phyloP scores from a whole-genome alignment of 345 rosid genomes.

The Hevea brasiliensis region DNA sequence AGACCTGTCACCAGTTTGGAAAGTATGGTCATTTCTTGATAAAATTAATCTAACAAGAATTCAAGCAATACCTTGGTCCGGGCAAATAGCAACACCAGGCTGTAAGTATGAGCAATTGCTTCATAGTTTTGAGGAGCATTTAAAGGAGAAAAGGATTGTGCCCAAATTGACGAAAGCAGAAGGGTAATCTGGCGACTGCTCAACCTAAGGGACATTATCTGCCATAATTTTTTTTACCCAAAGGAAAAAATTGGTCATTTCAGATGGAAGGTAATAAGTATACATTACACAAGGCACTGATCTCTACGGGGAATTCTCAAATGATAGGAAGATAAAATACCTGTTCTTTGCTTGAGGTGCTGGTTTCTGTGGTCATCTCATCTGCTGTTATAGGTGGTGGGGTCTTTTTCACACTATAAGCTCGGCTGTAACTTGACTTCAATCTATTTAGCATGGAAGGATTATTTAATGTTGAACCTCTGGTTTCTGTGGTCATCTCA shows the following conservation, averaged over 20 bases:
- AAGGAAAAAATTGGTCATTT: constrained; percentile 6
- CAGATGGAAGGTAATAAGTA: constrained; percentile 3
- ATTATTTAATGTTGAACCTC: constrained; percentile 31
- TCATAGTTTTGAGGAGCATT: constrained; percentile 69
- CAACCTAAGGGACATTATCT: constrained; percentile 55
- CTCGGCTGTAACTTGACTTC: constrained; percentile 54
- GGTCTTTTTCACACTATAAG: constrained; percentile 34
- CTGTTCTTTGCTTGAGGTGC: constrained; percentile 35
- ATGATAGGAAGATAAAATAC: constrained; percentile 19
- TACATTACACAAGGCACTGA: neutral
- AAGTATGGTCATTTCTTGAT: neutral
- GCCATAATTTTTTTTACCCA: constrained; percentile 11
- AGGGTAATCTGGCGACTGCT: constrained; percentile 71
- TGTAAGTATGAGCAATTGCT: constrained; percentile 75
- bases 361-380: constrained; percentile 19
- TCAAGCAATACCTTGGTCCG: constrained; percentile 53
- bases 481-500: constrained; percentile 14
- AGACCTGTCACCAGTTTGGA: neutral
- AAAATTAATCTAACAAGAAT: neutral
- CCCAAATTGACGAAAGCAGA: constrained; percentile 72
- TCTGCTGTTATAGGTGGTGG: constrained; percentile 20
- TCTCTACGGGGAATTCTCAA: constrained; percentile 7
- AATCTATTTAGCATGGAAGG: constrained; percentile 48
- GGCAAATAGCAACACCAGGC: constrained; percentile 60
- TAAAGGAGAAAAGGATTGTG: constrained; percentile 62